Percentiles rank a stretch among this genome's conserved stretches.
These are phyloP conservation scores for Nannochloropsis granulata DNA, from an alignment of 108 stramenopile species.

Conservation along the genomic window DNA sequence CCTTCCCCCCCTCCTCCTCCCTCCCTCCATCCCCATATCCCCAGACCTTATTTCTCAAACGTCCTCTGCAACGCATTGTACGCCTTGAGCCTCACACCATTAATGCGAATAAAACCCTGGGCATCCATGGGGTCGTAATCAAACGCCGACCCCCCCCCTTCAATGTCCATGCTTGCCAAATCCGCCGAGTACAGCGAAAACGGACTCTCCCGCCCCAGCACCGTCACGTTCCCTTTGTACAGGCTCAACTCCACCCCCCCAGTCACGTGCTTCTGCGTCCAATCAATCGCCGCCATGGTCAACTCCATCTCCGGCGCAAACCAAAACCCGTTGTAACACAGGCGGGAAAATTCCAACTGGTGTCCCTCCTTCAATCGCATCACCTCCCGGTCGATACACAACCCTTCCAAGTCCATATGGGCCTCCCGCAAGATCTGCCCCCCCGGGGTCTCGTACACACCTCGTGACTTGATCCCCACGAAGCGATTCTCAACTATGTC, in stretches of 20 bases:
- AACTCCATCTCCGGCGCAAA: constrained; percentile 98
- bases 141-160: constrained; percentile 82
- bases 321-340: constrained; percentile 99
- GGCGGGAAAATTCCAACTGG: constrained; percentile 70
- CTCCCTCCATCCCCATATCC: no score
- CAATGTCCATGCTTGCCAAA: constrained; percentile 94
- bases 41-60: constrained; percentile 3
- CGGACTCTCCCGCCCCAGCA: constrained; percentile 61
- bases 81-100: constrained; percentile 89
- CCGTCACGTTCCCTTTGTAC: constrained; percentile 87
- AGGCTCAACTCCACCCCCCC: constrained; percentile 73
- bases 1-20: no score
- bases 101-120: constrained; percentile 95
- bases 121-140: constrained; percentile 96
- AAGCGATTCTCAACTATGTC: constrained; percentile 99
- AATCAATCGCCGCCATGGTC: constrained; percentile 68
- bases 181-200: constrained; percentile 88
- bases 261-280: constrained; percentile 69
- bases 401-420: constrained; percentile 84
- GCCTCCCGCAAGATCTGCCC: constrained; percentile 85
- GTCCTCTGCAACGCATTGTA: constrained; percentile 77
- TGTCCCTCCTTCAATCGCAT: constrained; percentile 85
- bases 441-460: constrained; percentile 96
- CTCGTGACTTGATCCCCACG: constrained; percentile 98
- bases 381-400: constrained; percentile 94